A percentile compares a stretch with the other conserved stretches of the same genome.
Evolutionary conservation across 1,139 yeast species (phyloP).

Genomic region (Suhomyces ambrosiae): DNA sequence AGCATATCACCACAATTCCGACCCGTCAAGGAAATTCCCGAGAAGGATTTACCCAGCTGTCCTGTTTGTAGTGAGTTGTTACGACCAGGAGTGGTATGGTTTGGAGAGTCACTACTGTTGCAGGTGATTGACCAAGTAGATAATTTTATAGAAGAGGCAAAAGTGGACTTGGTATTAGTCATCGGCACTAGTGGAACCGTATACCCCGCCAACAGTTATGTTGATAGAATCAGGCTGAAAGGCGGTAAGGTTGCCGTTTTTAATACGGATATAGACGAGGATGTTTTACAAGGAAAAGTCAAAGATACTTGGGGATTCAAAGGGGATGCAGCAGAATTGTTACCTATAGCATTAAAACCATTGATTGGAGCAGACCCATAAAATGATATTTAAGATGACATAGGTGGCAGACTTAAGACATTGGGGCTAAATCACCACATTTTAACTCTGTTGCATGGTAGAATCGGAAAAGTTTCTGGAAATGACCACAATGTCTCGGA

Average conservation of each 20-base stretch:
- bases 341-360: conserved; percentile 70
- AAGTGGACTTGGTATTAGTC: conserved; percentile 74
- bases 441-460: too few species aligned
- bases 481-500: too few species aligned
- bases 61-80: conserved; percentile 65
- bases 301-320: conserved; percentile 66
- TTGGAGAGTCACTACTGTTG: conserved; percentile 80
- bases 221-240: conserved; percentile 66
- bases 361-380: too few species aligned
- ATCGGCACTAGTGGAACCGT: conserved; percentile 85
- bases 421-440: too few species aligned
- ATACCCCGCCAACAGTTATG: conserved; percentile 92
- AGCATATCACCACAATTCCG: conserved; percentile 45
- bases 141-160: conserved; percentile 59
- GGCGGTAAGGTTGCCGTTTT: conserved; percentile 87
- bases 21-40: conserved; percentile 51
- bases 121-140: conserved; percentile 66
- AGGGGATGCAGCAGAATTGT: conserved; percentile 77
- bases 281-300: conserved; percentile 41
- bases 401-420: too few species aligned
- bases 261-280: conserved; percentile 63
- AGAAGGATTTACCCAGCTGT: conserved; percentile 68
- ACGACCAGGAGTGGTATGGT: conserved; percentile 93
- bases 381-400: too few species aligned
- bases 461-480: too few species aligned